These are phyloP conservation scores for Macrophomina pseudophaseolina DNA, from an alignment of 2,329 filamentous ascomycete genomes.

Conservation along the genomic window DNA sequence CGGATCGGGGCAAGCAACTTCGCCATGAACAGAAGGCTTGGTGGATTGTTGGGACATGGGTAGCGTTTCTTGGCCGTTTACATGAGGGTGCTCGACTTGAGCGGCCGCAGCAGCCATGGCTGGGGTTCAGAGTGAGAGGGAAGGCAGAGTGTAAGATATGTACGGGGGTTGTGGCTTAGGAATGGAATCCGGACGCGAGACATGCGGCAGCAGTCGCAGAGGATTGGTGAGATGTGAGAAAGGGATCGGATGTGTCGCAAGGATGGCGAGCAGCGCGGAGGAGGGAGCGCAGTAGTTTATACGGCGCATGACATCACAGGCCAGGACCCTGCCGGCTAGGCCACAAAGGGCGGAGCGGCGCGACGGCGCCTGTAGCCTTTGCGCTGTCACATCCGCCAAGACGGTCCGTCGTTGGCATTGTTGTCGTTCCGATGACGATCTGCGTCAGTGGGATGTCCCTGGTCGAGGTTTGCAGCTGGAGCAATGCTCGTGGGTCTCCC, in stretches of 20 bases:
- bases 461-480: neutral
- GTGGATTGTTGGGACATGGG: neutral
- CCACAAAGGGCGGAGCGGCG: neutral
- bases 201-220: neutral
- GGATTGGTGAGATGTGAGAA: conserved; percentile 11
- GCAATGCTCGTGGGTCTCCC: neutral
- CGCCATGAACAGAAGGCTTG: neutral
- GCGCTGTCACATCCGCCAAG: conserved; percentile 12
- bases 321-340: conserved; percentile 30
- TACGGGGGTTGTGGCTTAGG: neutral
- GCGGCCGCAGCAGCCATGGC: conserved; percentile 15
- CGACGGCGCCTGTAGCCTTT: conserved; percentile 6
- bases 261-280: conserved; percentile 4
- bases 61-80: neutral
- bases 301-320: conserved; percentile 38
- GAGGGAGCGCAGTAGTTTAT: conserved; percentile 3
- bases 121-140: neutral
- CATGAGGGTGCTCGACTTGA: neutral
- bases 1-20: conserved; percentile 49
- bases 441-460: neutral
- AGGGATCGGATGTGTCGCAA: conserved; percentile 1
- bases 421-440: neutral
- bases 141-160: neutral
- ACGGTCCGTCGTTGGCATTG: neutral
- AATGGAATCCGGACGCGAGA: neutral